Conservation (phyloP, 2,329 filamentous ascomycete genomes). For the Alternaria tenuissima region DNA sequence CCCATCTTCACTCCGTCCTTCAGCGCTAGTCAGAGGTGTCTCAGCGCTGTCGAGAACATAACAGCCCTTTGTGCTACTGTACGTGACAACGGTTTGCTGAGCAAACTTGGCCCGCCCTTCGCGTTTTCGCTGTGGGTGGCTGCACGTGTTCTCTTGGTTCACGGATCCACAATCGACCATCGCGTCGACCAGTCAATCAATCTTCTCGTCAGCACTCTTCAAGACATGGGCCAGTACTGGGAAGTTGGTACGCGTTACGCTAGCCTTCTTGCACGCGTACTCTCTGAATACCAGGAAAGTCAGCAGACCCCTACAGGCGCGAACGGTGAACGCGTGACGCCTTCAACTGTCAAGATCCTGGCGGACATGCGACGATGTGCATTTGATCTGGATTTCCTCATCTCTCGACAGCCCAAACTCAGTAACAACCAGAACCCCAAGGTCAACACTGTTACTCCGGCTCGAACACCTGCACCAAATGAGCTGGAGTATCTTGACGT, state of each 20-base stretch:
- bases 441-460: slow-evolving; percentile 58
- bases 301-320: slow-evolving; percentile 65
- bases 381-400: slow-evolving; percentile 89
- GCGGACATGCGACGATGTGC: slow-evolving; percentile 92
- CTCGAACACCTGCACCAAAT: slow-evolving; percentile 76
- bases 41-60: slow-evolving; percentile 75
- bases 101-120: slow-evolving; percentile 86
- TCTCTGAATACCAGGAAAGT: slow-evolving; percentile 85
- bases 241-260: slow-evolving; percentile 85
- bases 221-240: slow-evolving; percentile 84
- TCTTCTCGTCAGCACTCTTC: slow-evolving; percentile 82
- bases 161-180: slow-evolving; percentile 88
- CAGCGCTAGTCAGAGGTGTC: slow-evolving; percentile 82
- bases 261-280: slow-evolving; percentile 78
- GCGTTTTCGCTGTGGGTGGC: slow-evolving; percentile 94
- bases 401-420: slow-evolving; percentile 75
- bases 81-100: slow-evolving; percentile 73
- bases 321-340: slow-evolving; percentile 76
- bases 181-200: slow-evolving; percentile 80
- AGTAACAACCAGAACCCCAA: slow-evolving; percentile 45
- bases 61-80: slow-evolving; percentile 81
- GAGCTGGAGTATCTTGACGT: slow-evolving; percentile 92
- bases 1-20: slow-evolving; percentile 90
- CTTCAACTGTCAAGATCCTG: slow-evolving; percentile 83
- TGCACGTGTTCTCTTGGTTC: slow-evolving; percentile 84